These are phyloP conservation scores for Aspergillus affinis DNA, from an alignment of 495 filamentous ascomycete species.

Conservation along the genomic window DNA sequence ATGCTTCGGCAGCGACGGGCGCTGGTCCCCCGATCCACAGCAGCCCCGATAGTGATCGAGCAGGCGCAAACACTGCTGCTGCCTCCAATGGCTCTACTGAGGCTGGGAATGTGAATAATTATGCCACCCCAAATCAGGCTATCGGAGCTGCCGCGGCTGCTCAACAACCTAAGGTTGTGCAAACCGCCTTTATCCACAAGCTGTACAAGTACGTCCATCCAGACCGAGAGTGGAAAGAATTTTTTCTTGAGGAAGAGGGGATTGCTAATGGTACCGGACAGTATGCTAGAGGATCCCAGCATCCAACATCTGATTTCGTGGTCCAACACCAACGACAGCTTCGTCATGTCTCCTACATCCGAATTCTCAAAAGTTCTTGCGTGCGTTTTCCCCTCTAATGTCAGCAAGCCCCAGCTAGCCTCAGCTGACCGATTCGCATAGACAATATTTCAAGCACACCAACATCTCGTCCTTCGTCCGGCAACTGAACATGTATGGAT, in stretches of 20 bases:
- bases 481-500: slow-evolving; percentile 99
- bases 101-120: slow-evolving; percentile 30
- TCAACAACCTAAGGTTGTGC: slow-evolving; percentile 95
- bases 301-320: slow-evolving; percentile 97
- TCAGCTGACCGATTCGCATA: slow-evolving; percentile 23
- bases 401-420: slow-evolving; percentile 18
- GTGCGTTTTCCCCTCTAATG: slow-evolving; percentile 57
- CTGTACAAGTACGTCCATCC: slow-evolving; percentile 79
- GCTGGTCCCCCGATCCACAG: slow-evolving; percentile 39
- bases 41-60: slow-evolving; percentile 49
- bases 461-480: slow-evolving; percentile 98
- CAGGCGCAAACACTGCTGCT: slow-evolving; percentile 33
- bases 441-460: slow-evolving; percentile 98
- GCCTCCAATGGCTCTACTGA: slow-evolving; percentile 47
- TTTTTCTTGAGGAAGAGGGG: background rate
- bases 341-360: slow-evolving; percentile 95
- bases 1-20: slow-evolving; percentile 39
- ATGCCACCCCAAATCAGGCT: slow-evolving; percentile 43
- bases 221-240: background rate
- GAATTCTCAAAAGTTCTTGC: slow-evolving; percentile 98
- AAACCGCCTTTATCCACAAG: slow-evolving; percentile 99
- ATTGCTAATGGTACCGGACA: slow-evolving; percentile 36
- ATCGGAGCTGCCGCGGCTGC: slow-evolving; percentile 75
- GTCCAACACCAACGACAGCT: slow-evolving; percentile 91
- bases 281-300: slow-evolving; percentile 91